These are phyloP conservation scores for Saccharomyces pastorianus DNA, from an alignment of 1,139 yeast species.

Conservation along the genomic window DNA sequence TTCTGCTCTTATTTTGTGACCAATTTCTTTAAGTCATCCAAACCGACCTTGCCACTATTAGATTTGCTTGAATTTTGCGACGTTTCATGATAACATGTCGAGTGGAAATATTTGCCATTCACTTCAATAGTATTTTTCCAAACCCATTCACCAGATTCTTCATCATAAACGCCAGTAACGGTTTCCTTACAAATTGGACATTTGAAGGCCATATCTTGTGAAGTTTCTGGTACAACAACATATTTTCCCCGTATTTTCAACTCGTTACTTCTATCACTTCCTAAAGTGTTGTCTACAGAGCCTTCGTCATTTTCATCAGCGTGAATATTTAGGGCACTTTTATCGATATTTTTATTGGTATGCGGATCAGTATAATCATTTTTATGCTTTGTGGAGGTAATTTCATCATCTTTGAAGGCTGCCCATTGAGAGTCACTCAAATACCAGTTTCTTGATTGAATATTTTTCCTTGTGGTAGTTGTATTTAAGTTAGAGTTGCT, in stretches of 20 bases:
- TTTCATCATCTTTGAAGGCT: constrained; percentile 58
- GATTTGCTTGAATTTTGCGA: constrained; percentile 32
- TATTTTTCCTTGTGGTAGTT: constrained; percentile 26
- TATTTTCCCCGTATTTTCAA: constrained; percentile 27
- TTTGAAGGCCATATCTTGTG: constrained; percentile 56
- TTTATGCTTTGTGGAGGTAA: constrained; percentile 32
- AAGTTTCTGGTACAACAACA: constrained; percentile 66
- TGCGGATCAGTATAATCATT: neutral
- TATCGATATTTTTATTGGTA: neutral
- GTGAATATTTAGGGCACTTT: neutral
- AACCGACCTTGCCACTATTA: constrained; percentile 14
- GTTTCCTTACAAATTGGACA: constrained; percentile 87
- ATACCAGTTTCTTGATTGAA: constrained; percentile 77
- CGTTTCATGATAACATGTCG: constrained; percentile 72
- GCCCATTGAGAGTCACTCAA: constrained; percentile 69
- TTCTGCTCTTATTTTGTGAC: constrained; percentile 2
- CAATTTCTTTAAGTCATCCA: constrained; percentile 20
- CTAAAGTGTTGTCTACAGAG: neutral
- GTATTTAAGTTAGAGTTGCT: constrained; percentile 8
- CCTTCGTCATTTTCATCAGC: constrained; percentile 13
- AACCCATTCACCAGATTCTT: constrained; percentile 90
- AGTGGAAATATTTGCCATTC: constrained; percentile 72
- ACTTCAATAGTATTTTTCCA: constrained; percentile 75
- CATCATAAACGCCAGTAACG: constrained; percentile 74
- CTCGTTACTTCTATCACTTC: neutral